Base-by-base conservation (phyloP, 179 eudicot species). In the Beta lomatogona region DNA sequence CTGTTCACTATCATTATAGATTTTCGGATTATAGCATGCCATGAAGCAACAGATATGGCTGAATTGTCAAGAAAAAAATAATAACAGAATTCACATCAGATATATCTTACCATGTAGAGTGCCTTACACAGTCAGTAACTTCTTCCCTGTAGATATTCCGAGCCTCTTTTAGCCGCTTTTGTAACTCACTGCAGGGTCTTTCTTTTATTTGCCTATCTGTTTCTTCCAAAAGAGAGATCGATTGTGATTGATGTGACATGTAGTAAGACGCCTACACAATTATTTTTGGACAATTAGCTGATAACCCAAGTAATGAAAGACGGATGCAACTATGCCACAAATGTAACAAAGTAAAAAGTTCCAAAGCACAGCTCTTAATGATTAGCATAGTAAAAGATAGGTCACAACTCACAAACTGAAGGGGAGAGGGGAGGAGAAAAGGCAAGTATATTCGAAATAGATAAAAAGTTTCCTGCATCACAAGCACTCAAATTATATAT, bases 181-280 rank as follows among this genome's bases (percentile, higher is more conserved):
- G 90, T 82, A 92, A 92, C 82, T 94, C 99, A 58, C 82, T 86
- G 75, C 86, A 86, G 66, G 88, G 82, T 81, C 93, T 80, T 84
- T 95, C 99, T 81, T 90, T 88, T 74, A 95, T 86, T 87, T 92
- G 97, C 79, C 88, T 94, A 89, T 95, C 98, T 28, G 95, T 91
- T 86, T 95, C 99, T 82, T 95, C 99, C 82, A 95, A 82, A 66
- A 92, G 91, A 46, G 94, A 83, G 64, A 94, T 89, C 16, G 88
- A 89, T 59, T 95, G 99, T 13, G 98, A 89, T 85, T 95, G 99
- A 83, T 87, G 97, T 67, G 93, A 89, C 91, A 92, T 89, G 87
- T 88, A 95, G 77, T 90, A 91, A 18, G 98, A 95, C 84, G 95
- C 98, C 98, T 95, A 82, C 82, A 91, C 69, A 83, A 67, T 21